phyloP scores from a whole-genome alignment of 2,329 filamentous ascomycete species.

The Alternaria postmessia region DNA sequence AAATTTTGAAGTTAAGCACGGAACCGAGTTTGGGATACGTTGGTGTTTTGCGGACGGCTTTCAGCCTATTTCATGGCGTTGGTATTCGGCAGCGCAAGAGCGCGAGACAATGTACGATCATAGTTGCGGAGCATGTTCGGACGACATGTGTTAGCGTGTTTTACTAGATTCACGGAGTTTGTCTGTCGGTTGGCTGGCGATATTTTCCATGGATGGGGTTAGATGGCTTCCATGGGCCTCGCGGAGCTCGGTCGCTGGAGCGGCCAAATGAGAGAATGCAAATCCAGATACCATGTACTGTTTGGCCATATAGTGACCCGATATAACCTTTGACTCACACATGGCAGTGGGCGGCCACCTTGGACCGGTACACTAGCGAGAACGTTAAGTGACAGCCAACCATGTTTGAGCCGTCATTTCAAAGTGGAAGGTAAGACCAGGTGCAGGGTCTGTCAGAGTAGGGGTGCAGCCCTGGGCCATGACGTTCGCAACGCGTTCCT shows the following conservation, averaged over 20 bases:
- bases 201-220: conserved; percentile 11
- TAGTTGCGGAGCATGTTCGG: conserved; percentile 16
- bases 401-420: not conserved
- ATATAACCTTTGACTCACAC: conserved; percentile 12
- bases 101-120: conserved; percentile 19
- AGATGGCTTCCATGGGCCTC: conserved; percentile 10
- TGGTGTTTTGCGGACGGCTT: conserved; percentile 16
- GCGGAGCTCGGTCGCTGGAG: conserved; percentile 1
- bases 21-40: conserved; percentile 6
- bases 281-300: conserved; percentile 7
- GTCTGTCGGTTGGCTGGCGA: conserved; percentile 6
- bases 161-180: conserved; percentile 15
- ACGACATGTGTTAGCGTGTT: conserved; percentile 17
- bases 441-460: conserved; percentile 3
- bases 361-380: not conserved
- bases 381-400: conserved; percentile 1
- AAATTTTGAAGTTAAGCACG: conserved; percentile 10
- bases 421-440: not conserved
- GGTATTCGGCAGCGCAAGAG: conserved; percentile 9
- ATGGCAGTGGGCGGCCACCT: not conserved
- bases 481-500: conserved; percentile 18
- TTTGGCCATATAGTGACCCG: conserved; percentile 1
- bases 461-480: conserved; percentile 14
- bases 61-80: conserved; percentile 8
- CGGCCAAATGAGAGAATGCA: conserved; percentile 10